Evolutionary conservation across 768 basidiomycete species (phyloP).

Genomic region (Ramaria sp.): DNA sequence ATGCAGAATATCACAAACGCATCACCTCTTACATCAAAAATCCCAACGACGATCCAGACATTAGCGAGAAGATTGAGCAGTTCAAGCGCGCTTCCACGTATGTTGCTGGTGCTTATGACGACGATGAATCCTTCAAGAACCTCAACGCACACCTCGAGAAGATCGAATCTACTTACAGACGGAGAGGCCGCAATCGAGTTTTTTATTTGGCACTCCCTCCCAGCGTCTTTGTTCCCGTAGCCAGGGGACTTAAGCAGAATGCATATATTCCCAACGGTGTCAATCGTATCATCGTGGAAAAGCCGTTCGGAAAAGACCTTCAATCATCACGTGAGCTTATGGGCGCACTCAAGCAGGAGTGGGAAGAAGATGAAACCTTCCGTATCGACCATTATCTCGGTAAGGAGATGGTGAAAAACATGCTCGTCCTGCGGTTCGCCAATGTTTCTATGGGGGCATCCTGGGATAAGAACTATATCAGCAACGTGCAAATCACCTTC

Average conservation of each 20-base stretch:
- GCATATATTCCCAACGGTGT: slow-evolving; percentile 66
- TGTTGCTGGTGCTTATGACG: slow-evolving; percentile 82
- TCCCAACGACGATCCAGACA: slow-evolving; percentile 46
- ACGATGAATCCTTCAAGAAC: slow-evolving; percentile 63
- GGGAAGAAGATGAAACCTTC: slow-evolving; percentile 97
- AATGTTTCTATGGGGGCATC: slow-evolving; percentile 81
- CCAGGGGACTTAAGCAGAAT: slow-evolving; percentile 69
- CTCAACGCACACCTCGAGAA: slow-evolving; percentile 68
- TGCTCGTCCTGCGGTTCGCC: slow-evolving; percentile 91
- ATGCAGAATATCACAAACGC: slow-evolving; percentile 75
- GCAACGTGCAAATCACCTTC: slow-evolving; percentile 98
- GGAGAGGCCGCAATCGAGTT: slow-evolving; percentile 60
- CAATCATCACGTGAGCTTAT: slow-evolving; percentile 76
- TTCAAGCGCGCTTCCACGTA: slow-evolving; percentile 81
- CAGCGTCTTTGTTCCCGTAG: slow-evolving; percentile 89
- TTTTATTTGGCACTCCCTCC: slow-evolving; percentile 98
- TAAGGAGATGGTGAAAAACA: slow-evolving; percentile 99
- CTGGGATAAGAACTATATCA: slow-evolving; percentile 95
- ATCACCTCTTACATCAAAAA: slow-evolving; percentile 80
- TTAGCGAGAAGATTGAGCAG: slow-evolving; percentile 55
- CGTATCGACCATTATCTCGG: slow-evolving; percentile 99
- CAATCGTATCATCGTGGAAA: slow-evolving; percentile 95
- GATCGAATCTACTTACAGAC: slow-evolving; percentile 64
- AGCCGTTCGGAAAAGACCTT: slow-evolving; percentile 95
- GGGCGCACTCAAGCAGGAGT: slow-evolving; percentile 68